Evolutionary conservation across 2,329 filamentous ascomycete genomes (phyloP).

Genomic region (Talaromyces sp.): DNA sequence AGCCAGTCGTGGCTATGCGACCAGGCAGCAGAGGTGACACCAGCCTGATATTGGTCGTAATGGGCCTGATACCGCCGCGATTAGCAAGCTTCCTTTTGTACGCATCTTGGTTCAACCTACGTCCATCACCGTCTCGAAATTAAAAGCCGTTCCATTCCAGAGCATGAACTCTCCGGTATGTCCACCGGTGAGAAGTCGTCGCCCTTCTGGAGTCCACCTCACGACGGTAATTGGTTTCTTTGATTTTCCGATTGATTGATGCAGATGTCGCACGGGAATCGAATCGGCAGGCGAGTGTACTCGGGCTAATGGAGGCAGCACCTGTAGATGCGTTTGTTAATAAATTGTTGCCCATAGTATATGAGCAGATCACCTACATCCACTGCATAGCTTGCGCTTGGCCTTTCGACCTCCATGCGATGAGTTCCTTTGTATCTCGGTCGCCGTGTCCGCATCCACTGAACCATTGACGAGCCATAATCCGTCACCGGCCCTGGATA

Average conservation of each 20-base stretch:
- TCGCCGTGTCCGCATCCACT: slow-evolving; percentile 82
- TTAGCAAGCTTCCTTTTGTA: slow-evolving; percentile 8
- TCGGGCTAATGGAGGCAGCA: slow-evolving; percentile 77
- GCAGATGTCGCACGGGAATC: slow-evolving; percentile 88
- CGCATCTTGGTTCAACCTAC: slow-evolving; percentile 24
- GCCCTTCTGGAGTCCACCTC: slow-evolving; percentile 93
- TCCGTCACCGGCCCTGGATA: slow-evolving; percentile 77
- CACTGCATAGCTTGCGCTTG: slow-evolving; percentile 81
- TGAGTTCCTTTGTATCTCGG: slow-evolving; percentile 68
- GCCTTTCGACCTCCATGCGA: slow-evolving; percentile 71
- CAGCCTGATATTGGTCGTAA: slow-evolving; percentile 51
- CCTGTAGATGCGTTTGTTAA: slow-evolving; percentile 45
- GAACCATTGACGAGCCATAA: slow-evolving; percentile 81
- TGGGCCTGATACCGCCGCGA: slow-evolving; percentile 55
- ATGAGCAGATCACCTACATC: slow-evolving; percentile 56
- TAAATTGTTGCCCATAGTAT: neutral
- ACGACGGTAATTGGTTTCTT: slow-evolving; percentile 97
- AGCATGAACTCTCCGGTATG: slow-evolving; percentile 97
- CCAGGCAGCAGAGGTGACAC: slow-evolving; percentile 52
- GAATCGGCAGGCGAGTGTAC: slow-evolving; percentile 71
- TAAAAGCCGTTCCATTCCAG: slow-evolving; percentile 98
- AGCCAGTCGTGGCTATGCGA: slow-evolving; percentile 97
- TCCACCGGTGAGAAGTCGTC: slow-evolving; percentile 82
- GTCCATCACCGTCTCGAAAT: slow-evolving; percentile 99
- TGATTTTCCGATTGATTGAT: slow-evolving; percentile 97